Percentiles rank a stretch among this genome's conserved stretches.
phyloP scores from a whole-genome alignment of 1,284 basidiomycete genomes.

The Trichosporon sp. region DNA sequence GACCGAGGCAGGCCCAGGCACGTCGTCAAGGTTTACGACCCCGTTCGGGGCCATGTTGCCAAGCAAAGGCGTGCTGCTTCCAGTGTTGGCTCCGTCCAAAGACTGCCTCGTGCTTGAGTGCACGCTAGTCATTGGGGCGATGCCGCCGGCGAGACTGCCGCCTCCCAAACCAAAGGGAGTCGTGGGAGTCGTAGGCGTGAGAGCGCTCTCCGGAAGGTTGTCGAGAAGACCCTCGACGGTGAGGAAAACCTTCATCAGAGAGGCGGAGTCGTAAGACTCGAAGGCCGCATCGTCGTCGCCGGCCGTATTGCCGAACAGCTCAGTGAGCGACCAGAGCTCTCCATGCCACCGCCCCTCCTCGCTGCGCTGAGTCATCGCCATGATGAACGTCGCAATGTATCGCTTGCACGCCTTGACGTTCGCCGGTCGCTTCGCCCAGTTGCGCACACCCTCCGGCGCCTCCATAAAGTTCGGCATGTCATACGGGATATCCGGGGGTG shows the following conservation, averaged over 20 bases:
- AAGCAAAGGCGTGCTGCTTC: background rate
- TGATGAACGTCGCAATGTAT: constrained; percentile 54
- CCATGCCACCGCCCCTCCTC: constrained; percentile 51
- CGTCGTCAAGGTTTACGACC: constrained; percentile 1
- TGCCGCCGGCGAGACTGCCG: constrained; percentile 5
- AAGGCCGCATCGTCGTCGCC: constrained; percentile 51
- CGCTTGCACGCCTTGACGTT: constrained; percentile 71
- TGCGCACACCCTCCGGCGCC: constrained; percentile 63
- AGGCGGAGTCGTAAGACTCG: constrained; percentile 49
- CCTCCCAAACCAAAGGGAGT: constrained; percentile 10
- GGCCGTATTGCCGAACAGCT: constrained; percentile 76
- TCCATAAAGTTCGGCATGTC: constrained; percentile 56
- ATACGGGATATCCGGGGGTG: constrained; percentile 34
- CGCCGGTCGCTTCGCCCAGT: constrained; percentile 56
- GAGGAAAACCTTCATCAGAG: constrained; percentile 87
- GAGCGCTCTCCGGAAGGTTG: constrained; percentile 66
- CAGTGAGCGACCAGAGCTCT: constrained; percentile 60
- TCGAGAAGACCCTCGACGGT: constrained; percentile 86
- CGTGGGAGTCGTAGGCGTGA: constrained; percentile 41
- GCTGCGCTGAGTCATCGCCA: constrained; percentile 50
- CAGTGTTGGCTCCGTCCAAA: background rate
- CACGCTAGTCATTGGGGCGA: constrained; percentile 15
- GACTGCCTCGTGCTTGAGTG: constrained; percentile 4
- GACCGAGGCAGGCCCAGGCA: background rate
- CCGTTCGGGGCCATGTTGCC: constrained; percentile 2